Evolutionary conservation across 2,329 filamentous ascomycete species (phyloP).

Genomic region (Pseudocercospora cruenta): DNA sequence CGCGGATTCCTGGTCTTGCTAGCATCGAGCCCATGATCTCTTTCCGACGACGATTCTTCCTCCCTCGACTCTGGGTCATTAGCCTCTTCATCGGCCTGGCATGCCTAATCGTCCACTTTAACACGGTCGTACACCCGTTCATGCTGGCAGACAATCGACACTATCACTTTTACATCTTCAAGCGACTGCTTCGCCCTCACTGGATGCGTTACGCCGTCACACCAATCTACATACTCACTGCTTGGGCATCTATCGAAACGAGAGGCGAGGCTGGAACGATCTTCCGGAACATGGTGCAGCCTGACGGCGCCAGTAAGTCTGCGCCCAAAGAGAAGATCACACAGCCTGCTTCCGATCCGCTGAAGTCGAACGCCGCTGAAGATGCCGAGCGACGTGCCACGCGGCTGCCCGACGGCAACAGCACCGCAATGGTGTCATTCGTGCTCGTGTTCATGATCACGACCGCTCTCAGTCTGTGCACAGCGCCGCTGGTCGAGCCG

Average conservation of each 20-base stretch:
- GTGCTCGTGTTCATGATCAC: conserved; percentile 67
- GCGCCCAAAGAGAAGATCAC: neutral
- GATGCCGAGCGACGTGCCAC: conserved; percentile 18
- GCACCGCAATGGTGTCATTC: conserved; percentile 51
- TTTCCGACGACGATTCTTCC: conserved; percentile 37
- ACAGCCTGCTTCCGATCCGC: conserved; percentile 7
- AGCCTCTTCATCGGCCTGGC: conserved; percentile 47
- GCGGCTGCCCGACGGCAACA: conserved; percentile 31
- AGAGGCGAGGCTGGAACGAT: conserved; percentile 46
- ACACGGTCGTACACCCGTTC: conserved; percentile 94
- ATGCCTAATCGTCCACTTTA: conserved; percentile 66
- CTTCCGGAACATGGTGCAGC: neutral
- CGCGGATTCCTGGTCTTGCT: conserved; percentile 30
- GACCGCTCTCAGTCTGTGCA: conserved; percentile 77
- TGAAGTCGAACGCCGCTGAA: conserved; percentile 8
- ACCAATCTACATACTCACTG: conserved; percentile 70
- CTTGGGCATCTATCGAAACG: conserved; percentile 68
- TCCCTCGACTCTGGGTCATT: conserved; percentile 45
- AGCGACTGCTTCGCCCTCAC: conserved; percentile 65
- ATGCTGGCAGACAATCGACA: conserved; percentile 95
- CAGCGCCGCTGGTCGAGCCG: conserved; percentile 90
- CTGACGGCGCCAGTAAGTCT: neutral
- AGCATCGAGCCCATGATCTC: conserved; percentile 38
- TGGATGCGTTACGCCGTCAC: conserved; percentile 56
- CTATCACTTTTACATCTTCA: conserved; percentile 96